Evolutionary conservation across 2,329 filamentous ascomycete species (phyloP).

Genomic region (Spiromastix sp.): DNA sequence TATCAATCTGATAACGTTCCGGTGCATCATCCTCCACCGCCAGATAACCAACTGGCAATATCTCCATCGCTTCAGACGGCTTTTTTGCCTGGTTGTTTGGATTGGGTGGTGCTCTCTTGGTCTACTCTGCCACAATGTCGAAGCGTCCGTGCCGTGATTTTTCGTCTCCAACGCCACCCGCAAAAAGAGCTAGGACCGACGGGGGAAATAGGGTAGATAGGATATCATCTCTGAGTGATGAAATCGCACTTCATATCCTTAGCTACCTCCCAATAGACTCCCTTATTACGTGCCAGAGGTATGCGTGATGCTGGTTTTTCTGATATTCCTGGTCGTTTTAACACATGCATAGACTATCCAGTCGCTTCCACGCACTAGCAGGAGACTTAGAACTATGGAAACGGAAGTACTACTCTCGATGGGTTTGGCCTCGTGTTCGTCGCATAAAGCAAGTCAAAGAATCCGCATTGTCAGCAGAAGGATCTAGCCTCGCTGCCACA

Average conservation of each 20-base stretch:
- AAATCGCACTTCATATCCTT: slow-evolving; percentile 75
- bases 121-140: too few species aligned
- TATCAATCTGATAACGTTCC: too few species aligned
- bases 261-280: slow-evolving; percentile 61
- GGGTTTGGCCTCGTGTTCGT: slow-evolving; percentile 70
- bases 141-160: slow-evolving; percentile 9
- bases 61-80: too few species aligned
- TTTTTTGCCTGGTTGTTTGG: too few species aligned
- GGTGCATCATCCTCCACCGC: too few species aligned
- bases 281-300: slow-evolving; percentile 56
- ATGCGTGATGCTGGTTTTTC: too few species aligned
- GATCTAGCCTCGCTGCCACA: slow-evolving; percentile 41
- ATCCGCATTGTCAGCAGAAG: slow-evolving; percentile 18
- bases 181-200: slow-evolving; percentile 7
- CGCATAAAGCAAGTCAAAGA: slow-evolving; percentile 59
- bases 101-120: too few species aligned
- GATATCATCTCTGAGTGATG: slow-evolving; percentile 69
- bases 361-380: slow-evolving; percentile 60
- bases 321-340: too few species aligned
- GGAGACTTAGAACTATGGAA: slow-evolving; percentile 88
- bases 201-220: slow-evolving; percentile 38
- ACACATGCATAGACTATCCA: slow-evolving; percentile 53
- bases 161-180: slow-evolving; percentile 4
- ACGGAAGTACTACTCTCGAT: slow-evolving; percentile 73
- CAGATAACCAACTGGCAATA: too few species aligned